Evolutionary conservation across 768 basidiomycete species (phyloP).

Genomic region (Tricholoma hemisulphureum): DNA sequence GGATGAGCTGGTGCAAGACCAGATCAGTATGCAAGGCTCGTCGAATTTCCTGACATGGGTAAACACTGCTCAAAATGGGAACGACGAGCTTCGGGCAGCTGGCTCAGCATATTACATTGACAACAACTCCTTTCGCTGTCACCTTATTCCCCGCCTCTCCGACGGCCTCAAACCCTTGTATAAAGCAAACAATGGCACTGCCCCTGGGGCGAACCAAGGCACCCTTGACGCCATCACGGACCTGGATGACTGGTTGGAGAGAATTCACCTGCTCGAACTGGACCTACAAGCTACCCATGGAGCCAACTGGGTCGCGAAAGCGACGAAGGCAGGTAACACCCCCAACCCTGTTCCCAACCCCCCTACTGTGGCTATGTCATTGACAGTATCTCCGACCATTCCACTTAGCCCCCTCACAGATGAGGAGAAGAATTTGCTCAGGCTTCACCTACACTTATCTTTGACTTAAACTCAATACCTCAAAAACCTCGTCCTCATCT

Average conservation of each 20-base stretch:
- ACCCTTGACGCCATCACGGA: not conserved
- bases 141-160: not conserved
- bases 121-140: not conserved
- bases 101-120: not conserved
- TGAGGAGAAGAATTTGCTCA: not conserved
- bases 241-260: not conserved
- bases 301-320: not conserved
- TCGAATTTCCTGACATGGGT: too few species aligned
- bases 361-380: not conserved
- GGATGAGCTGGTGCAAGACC: too few species aligned
- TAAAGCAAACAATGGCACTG: not conserved
- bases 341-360: not conserved
- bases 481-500: too few species aligned
- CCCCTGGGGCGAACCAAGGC: not conserved
- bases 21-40: too few species aligned
- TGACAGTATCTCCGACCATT: not conserved
- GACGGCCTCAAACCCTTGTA: not conserved
- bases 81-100: not conserved
- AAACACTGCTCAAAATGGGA: not conserved
- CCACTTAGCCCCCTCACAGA: not conserved
- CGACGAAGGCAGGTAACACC: not conserved
- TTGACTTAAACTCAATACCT: too few species aligned
- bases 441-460: too few species aligned
- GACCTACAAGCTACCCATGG: not conserved
- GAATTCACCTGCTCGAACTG: not conserved